A percentile compares a stretch with the other conserved stretches of the same genome.
These are phyloP conservation scores for Aspergillus novofumigatus DNA, from an alignment of 2,329 filamentous ascomycete species.

Conservation along the genomic window DNA sequence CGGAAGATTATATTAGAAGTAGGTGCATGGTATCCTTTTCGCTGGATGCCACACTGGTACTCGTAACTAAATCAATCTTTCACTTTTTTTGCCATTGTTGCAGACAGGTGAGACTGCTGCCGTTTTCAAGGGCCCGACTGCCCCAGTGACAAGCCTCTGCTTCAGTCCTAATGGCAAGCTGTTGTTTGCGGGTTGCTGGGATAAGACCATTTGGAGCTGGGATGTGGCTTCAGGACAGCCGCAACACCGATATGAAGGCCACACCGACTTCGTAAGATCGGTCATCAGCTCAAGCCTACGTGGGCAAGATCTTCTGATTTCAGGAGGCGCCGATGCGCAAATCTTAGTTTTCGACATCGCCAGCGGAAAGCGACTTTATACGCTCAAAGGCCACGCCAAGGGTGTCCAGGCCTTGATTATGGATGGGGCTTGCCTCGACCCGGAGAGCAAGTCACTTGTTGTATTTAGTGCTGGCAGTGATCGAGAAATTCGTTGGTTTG, in stretches of 20 bases:
- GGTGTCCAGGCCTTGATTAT: conserved; percentile 75
- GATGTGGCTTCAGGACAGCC: conserved; percentile 55
- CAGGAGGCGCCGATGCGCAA: conserved; percentile 72
- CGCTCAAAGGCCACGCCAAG: conserved; percentile 71
- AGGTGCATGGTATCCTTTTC: conserved; percentile 39
- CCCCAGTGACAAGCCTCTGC: conserved; percentile 74
- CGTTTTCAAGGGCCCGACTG: conserved; percentile 67
- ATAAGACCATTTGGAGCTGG: conserved; percentile 89
- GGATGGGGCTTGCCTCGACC: conserved; percentile 59
- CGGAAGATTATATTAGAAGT: conserved; percentile 73
- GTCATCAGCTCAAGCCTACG: conserved; percentile 60
- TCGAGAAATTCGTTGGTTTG: conserved; percentile 68
- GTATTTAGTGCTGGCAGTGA: conserved; percentile 79
- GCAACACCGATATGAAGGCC: conserved; percentile 65
- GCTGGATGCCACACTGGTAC: conserved; percentile 4
- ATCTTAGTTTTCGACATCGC: conserved; percentile 78
- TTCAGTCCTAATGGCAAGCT: conserved; percentile 59
- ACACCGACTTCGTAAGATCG: conserved; percentile 88
- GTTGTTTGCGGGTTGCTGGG: conserved; percentile 83
- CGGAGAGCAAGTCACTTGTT: conserved; percentile 40
- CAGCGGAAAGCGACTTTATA: conserved; percentile 66
- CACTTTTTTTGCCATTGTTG: conserved; percentile 5
- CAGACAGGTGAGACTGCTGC: conserved; percentile 44
- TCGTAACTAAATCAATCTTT: conserved; percentile 11
- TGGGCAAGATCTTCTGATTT: conserved; percentile 62